Evolutionary conservation across 2,329 filamentous ascomycete genomes (phyloP).

Genomic region (Diaporthe sp.): DNA sequence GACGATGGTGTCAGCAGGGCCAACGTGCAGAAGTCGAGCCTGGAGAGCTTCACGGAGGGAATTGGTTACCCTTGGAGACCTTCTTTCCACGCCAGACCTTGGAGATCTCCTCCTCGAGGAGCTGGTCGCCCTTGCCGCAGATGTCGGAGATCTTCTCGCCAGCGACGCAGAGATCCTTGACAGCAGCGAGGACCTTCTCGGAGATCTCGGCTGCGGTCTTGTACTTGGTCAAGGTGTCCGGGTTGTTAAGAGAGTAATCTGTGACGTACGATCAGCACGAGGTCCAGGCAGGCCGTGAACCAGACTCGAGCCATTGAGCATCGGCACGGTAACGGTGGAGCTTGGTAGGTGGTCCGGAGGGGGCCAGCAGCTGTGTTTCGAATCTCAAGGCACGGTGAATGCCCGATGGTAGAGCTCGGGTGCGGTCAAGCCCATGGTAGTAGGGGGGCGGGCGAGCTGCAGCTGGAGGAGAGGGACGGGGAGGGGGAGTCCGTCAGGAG

Average conservation of each 20-base stretch:
- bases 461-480: conserved; percentile 9
- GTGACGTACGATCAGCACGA: not conserved
- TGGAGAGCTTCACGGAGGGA: conserved; percentile 47
- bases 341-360: not conserved
- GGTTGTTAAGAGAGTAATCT: conserved; percentile 94
- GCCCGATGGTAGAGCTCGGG: conserved; percentile 6
- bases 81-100: conserved; percentile 99
- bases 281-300: not conserved
- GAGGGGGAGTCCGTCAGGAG: not conserved
- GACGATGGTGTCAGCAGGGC: conserved; percentile 21
- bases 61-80: conserved; percentile 81
- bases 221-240: conserved; percentile 98
- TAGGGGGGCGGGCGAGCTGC: conserved; percentile 13
- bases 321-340: not conserved
- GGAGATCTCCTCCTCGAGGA: conserved; percentile 90
- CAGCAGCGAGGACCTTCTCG: conserved; percentile 92
- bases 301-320: conserved; percentile 25
- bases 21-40: conserved; percentile 6
- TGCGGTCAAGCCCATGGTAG: not conserved
- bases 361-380: not conserved
- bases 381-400: not conserved
- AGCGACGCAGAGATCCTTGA: conserved; percentile 80
- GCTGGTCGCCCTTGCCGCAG: conserved; percentile 95
- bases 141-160: conserved; percentile 94
- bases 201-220: conserved; percentile 97